Base-by-base conservation (phyloP, 2,329 filamentous ascomycete species). In the Botrytis fragariae region DNA sequence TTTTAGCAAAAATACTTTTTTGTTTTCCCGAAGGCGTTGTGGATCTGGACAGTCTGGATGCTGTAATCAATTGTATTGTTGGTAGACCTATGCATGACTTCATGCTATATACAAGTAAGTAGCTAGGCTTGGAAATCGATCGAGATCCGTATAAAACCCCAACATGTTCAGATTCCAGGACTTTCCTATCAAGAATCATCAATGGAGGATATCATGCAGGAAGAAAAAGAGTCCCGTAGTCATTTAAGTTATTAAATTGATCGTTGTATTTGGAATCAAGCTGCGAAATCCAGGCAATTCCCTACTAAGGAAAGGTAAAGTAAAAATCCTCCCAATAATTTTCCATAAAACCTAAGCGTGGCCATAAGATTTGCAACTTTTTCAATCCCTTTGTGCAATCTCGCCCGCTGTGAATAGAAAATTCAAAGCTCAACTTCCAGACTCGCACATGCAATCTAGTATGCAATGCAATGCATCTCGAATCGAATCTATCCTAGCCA, bases 391-490 rank as follows among this genome's bases (percentile, higher is more conserved):
- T 20, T 22, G 22, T n/a, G 22, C 18, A 22, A 20, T 64, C 29
- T 45, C 10, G 4, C 16, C 10, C 5, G 4, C 25, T 16, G 12
- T 5, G 12, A 29, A n/a, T 18, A 32, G 25, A 37, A 39, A 5
- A 20, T 16, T 14, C n/a, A 5, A 3, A 18, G n/a, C 37, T 7
- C 29, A 42, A 32, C 14, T 0, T 32, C n/a, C 48, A 42, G 48
- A 18, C 65, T 32, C 35, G 35, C 48, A 68, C 42, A 32, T 14
- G 48, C 65, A 68, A n/a, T 57, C 48, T 42, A 29, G 2, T 29
- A 68, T 68, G 65, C n/a, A 59, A 68, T 68, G 65, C n/a, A 59
- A 29, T 57, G 51, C 51, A 57, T 29, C 51, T 69, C n/a, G 8
- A 69, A 44, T 10, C 48, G 14, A 25, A 42, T 16, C 5, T 44